Percentiles rank a stretch among this genome's conserved stretches.
These are phyloP conservation scores for Linnemannia elongata DNA, from an alignment of 192 early-diverging fungal genomes.

Conservation along the genomic window DNA sequence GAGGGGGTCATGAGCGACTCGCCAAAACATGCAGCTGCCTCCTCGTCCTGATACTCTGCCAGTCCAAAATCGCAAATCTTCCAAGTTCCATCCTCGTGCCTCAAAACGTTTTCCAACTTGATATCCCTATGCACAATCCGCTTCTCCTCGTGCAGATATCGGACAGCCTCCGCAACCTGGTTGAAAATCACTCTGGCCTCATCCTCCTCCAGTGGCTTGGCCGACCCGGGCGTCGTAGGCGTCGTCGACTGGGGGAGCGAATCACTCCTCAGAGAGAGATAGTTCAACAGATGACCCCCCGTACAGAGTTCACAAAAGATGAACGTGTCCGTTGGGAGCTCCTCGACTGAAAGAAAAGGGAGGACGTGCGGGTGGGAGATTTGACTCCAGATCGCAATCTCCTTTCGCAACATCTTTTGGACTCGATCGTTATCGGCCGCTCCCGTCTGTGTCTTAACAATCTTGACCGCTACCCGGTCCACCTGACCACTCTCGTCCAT, in stretches of 20 bases:
- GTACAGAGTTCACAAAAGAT: constrained; percentile 79
- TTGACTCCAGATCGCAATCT: constrained; percentile 76
- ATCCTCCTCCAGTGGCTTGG: constrained; percentile 62
- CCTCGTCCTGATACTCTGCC: constrained; percentile 68
- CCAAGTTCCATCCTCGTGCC: constrained; percentile 70
- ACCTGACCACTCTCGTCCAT: not conserved
- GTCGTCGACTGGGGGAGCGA: not conserved
- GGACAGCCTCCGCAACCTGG: constrained; percentile 81
- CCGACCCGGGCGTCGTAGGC: not conserved
- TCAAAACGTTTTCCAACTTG: constrained; percentile 93
- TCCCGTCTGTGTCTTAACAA: constrained; percentile 68
- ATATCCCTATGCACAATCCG: constrained; percentile 90
- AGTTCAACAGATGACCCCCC: constrained; percentile 73
- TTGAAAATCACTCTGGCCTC: constrained; percentile 72
- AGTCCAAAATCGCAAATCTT: constrained; percentile 95
- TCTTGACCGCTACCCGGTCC: constrained; percentile 74
- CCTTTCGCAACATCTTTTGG: constrained; percentile 69
- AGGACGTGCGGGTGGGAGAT: constrained; percentile 80
- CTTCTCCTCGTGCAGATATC: constrained; percentile 84
- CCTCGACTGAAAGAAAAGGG: constrained; percentile 73
- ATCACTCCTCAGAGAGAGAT: constrained; percentile 58
- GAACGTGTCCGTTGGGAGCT: constrained; percentile 76
- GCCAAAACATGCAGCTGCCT: constrained; percentile 55
- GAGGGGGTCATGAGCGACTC: constrained; percentile 28
- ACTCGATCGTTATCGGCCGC: constrained; percentile 57